These are phyloP conservation scores for Flueggea neowawraea DNA, from an alignment of 441 rosid species.

Conservation along the genomic window DNA sequence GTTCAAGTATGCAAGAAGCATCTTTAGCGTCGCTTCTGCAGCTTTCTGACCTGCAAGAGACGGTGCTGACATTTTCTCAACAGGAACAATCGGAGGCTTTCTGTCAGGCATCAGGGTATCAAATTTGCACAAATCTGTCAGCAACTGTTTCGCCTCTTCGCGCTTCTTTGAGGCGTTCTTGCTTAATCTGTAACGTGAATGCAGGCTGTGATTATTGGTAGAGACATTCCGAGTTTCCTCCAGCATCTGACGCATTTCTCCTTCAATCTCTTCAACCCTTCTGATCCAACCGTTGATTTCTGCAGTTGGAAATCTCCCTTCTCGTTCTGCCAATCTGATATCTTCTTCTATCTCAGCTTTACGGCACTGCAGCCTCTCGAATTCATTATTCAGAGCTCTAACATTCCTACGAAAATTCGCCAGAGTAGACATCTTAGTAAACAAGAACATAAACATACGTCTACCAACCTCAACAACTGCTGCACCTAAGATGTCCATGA, in stretches of 20 bases:
- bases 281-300: slow-evolving; percentile 20
- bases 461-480: not conserved
- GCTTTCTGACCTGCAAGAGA: slow-evolving; percentile 32
- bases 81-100: slow-evolving; percentile 24
- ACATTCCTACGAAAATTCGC: not conserved
- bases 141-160: slow-evolving; percentile 12
- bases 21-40: slow-evolving; percentile 28
- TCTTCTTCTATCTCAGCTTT: slow-evolving; percentile 10
- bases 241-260: not conserved
- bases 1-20: slow-evolving; percentile 26
- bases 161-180: slow-evolving; percentile 5
- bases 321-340: slow-evolving; percentile 18
- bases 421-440: not conserved
- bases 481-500: not conserved
- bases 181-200: slow-evolving; percentile 8
- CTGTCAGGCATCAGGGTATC: slow-evolving; percentile 4
- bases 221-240: not conserved
- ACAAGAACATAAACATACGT: not conserved
- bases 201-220: not conserved
- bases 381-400: slow-evolving; percentile 13
- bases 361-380: slow-evolving; percentile 8
- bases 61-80: slow-evolving; percentile 18
- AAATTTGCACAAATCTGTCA: slow-evolving; percentile 12
- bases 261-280: slow-evolving; percentile 13
- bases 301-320: slow-evolving; percentile 21